Conservation (phyloP, 805 yeast genomes). For the Suhomyces sp. region DNA sequence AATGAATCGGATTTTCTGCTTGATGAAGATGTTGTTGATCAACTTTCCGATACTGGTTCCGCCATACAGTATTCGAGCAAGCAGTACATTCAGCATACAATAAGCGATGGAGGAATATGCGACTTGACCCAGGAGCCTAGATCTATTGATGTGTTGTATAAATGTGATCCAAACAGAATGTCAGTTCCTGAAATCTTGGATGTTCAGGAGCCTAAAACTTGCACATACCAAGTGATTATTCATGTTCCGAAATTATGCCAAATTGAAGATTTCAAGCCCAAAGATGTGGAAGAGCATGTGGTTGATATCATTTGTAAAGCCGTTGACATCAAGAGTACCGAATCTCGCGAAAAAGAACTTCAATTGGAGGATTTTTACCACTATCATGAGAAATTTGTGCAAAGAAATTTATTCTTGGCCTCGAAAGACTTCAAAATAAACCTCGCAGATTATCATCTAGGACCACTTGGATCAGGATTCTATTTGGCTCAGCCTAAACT, state of each 20-base stretch:
- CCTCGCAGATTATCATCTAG: constrained; percentile 22
- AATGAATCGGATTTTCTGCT: constrained; percentile 24
- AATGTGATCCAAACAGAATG: constrained; percentile 57
- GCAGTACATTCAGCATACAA: constrained; percentile 37
- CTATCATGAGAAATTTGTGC: constrained; percentile 6
- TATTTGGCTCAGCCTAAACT: constrained; percentile 22
- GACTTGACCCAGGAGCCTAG: constrained; percentile 56
- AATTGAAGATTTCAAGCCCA: constrained; percentile 32
- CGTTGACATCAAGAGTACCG: constrained; percentile 8
- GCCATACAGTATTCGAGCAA: constrained; percentile 19
- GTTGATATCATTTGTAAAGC: constrained; percentile 30
- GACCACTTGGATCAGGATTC: constrained; percentile 33
- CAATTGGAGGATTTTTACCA: constrained; percentile 14
- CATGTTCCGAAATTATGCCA: constrained; percentile 51
- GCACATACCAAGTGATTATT: constrained; percentile 54
- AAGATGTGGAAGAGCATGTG: constrained; percentile 20
- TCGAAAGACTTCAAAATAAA: constrained; percentile 17
- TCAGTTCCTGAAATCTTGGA: constrained; percentile 31
- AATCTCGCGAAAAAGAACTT: constrained; percentile 1
- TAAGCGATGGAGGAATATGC: constrained; percentile 52
- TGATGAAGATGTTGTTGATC: constrained; percentile 26
- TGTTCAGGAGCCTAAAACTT: constrained; percentile 53
- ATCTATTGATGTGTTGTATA: constrained; percentile 51
- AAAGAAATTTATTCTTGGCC: neutral
- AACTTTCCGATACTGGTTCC: constrained; percentile 17